Conservation (phyloP, 768 basidiomycete genomes). For the Chalciporus sphaerocephalus region DNA sequence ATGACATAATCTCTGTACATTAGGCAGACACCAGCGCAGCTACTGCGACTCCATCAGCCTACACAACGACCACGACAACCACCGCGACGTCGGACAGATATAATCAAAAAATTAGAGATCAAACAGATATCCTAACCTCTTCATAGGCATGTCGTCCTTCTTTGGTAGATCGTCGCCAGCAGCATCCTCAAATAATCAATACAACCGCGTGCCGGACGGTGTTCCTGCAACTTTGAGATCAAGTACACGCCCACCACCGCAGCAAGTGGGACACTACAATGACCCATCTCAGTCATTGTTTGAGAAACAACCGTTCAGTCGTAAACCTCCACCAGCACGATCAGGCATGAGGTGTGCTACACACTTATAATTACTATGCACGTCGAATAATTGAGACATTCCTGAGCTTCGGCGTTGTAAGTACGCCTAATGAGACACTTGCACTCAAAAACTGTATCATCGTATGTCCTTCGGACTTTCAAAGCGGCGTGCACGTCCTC, state of each 20-base stretch:
- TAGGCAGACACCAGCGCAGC: too few species aligned
- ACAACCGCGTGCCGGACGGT: conserved; percentile 43
- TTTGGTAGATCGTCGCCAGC: conserved; percentile 39
- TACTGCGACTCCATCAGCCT: background rate
- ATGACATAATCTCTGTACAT: conserved; percentile 21
- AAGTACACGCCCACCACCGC: conserved; percentile 33
- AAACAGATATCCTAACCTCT: background rate
- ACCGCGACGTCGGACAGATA: background rate
- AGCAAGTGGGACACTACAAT: conserved; percentile 46
- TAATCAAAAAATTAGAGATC: background rate
- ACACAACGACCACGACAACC: conserved; percentile 1
- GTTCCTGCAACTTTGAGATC: conserved; percentile 35
- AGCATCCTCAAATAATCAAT: conserved; percentile 35
- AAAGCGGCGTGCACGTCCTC: conserved; percentile 65
- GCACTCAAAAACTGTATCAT: conserved; percentile 81
- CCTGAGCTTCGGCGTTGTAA: conserved; percentile 51
- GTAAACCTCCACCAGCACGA: conserved; percentile 37
- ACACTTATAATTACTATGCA: background rate
- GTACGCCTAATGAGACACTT: conserved; percentile 59
- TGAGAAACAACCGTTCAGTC: conserved; percentile 45
- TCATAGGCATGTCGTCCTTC: conserved; percentile 33
- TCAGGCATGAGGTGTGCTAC: conserved; percentile 24
- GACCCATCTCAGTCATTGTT: conserved; percentile 48
- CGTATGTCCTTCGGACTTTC: conserved; percentile 75
- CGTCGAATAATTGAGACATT: background rate